Evolutionary conservation across 495 filamentous ascomycete genomes (phyloP).

Genomic region (Podospora didyma): DNA sequence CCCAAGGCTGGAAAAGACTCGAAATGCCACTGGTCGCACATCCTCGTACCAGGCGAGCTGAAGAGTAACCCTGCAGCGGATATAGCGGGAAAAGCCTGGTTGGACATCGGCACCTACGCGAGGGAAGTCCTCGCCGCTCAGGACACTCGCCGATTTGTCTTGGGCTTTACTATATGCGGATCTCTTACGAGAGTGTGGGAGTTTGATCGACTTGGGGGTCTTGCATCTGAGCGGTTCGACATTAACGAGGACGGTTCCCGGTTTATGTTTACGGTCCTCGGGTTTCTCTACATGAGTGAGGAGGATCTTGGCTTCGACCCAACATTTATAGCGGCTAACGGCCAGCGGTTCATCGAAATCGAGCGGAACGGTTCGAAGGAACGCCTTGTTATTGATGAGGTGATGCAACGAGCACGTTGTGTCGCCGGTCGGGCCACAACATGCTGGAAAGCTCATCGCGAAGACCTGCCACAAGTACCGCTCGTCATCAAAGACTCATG

Average conservation of each 20-base stretch:
- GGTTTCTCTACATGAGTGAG: conserved; percentile 44
- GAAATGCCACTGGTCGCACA: conserved; percentile 39
- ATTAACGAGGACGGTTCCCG: conserved; percentile 44
- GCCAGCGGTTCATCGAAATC: conserved; percentile 27
- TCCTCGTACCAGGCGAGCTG: conserved; percentile 44
- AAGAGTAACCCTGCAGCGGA: conserved; percentile 45
- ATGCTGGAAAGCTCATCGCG: conserved; percentile 42
- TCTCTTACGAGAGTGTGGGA: conserved; percentile 35
- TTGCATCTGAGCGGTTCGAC: conserved; percentile 43
- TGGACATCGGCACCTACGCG: conserved; percentile 40
- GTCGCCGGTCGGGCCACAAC: conserved; percentile 44
- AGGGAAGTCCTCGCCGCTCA: conserved; percentile 44
- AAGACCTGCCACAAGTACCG: conserved; percentile 29
- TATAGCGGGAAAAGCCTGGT: conserved; percentile 29
- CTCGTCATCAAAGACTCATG: conserved; percentile 50
- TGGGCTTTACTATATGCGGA: conserved; percentile 43
- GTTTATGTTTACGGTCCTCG: conserved; percentile 44
- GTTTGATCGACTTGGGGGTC: conserved; percentile 46
- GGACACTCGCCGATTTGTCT: conserved; percentile 43
- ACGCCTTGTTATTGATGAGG: conserved; percentile 40
- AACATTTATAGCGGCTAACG: conserved; percentile 34
- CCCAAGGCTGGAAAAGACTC: conserved; percentile 23
- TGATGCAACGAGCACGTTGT: conserved; percentile 34
- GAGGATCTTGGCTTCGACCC: conserved; percentile 46
- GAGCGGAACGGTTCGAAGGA: conserved; percentile 36